Evolutionary conservation across 495 filamentous ascomycete species (phyloP).

Genomic region (Podospora anserina): DNA sequence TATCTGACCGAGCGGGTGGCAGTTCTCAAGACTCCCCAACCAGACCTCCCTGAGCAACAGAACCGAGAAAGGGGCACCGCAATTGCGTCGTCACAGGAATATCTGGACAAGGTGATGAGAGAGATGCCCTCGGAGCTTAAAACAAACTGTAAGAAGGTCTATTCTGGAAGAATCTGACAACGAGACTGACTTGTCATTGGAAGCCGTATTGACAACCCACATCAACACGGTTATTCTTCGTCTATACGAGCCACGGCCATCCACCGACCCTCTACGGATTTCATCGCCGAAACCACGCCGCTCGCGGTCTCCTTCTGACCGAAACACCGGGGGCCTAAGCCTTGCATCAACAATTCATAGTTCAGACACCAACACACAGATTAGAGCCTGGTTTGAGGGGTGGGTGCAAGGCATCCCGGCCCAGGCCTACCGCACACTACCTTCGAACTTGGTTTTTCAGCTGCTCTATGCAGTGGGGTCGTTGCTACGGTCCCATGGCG

Average conservation of each 20-base stretch:
- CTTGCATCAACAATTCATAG: constrained; percentile 5
- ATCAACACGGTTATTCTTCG: constrained; percentile 14
- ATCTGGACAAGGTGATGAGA: constrained; percentile 4
- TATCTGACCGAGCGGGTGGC: constrained; percentile 38
- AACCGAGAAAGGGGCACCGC: constrained; percentile 24
- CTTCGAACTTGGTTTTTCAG: constrained; percentile 35
- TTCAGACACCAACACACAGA: constrained; percentile 24
- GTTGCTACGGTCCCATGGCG: constrained; percentile 24
- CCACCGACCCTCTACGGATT: constrained; percentile 18
- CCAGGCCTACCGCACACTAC: constrained; percentile 38
- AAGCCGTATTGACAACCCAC: constrained; percentile 13
- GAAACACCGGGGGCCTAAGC: neutral
- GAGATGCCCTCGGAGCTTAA: constrained; percentile 2
- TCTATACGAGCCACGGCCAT: constrained; percentile 8
- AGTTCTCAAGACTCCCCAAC: constrained; percentile 26
- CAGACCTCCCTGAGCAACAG: constrained; percentile 13
- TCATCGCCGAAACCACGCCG: constrained; percentile 27
- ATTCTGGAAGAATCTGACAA: neutral
- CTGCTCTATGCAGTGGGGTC: constrained; percentile 40
- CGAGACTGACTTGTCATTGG: neutral
- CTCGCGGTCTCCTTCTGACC: constrained; percentile 22
- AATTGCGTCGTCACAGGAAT: constrained; percentile 5
- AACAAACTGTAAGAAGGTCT: constrained; percentile 5
- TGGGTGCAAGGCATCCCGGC: constrained; percentile 41
- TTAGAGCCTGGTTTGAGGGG: constrained; percentile 40